Percentiles rank a stretch among this genome's conserved stretches.
These are phyloP conservation scores for Trichophyton equinum DNA, from an alignment of 2,329 filamentous ascomycete species.

Conservation along the genomic window DNA sequence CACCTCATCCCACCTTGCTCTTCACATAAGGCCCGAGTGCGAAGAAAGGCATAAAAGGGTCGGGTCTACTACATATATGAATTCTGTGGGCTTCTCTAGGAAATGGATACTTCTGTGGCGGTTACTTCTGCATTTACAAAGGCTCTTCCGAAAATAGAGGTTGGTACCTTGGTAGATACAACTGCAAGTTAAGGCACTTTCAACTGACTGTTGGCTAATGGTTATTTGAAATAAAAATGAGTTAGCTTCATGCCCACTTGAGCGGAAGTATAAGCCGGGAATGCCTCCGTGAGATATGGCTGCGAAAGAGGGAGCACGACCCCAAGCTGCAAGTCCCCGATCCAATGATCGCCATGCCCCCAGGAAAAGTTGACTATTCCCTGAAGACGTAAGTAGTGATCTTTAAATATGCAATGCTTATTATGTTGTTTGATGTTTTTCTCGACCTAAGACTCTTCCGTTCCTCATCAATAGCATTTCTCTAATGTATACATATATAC, in stretches of 20 bases:
- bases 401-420: no score
- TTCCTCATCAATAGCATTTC: neutral
- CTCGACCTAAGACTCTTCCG: neutral
- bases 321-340: conserved; percentile 49
- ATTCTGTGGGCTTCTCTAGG: neutral
- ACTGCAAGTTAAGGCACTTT: no score
- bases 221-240: neutral
- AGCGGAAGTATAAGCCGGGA: conserved; percentile 63
- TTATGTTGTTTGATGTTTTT: neutral
- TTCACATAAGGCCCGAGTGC: no score
- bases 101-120: conserved; percentile 18
- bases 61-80: neutral
- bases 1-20: no score
- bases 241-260: conserved; percentile 65
- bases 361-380: conserved; percentile 59
- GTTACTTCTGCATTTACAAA: conserved; percentile 24
- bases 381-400: conserved; percentile 44
- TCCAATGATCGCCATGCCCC: conserved; percentile 55
- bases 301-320: conserved; percentile 41
- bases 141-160: conserved; percentile 28
- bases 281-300: conserved; percentile 64
- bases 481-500: neutral
- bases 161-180: conserved; percentile 7
- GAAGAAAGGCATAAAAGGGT: neutral
- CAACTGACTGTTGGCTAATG: neutral